Percentiles rank a stretch among this genome's conserved stretches.
Conservation (phyloP, 176 grass and related monocot genomes). For the Musa itinerans region DNA sequence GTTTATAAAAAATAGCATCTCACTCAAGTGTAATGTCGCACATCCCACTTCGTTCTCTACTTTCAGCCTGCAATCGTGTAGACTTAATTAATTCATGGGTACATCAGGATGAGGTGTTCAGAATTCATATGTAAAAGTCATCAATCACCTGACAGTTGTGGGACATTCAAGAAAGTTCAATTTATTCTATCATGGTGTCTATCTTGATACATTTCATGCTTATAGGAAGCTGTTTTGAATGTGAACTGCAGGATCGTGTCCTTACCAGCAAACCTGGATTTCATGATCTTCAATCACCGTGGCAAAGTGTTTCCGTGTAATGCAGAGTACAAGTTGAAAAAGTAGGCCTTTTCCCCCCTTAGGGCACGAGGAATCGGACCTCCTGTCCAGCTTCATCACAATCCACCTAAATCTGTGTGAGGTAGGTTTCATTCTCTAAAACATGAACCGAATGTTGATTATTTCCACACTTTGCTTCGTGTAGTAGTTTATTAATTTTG, state of each 20-base stretch:
- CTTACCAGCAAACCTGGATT: slow-evolving; percentile 74
- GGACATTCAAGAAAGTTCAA: no score
- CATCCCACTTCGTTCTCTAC: no score
- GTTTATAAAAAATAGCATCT: no score
- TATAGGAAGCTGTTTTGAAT: background rate
- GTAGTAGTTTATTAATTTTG: background rate
- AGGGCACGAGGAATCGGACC: background rate
- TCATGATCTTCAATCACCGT: slow-evolving; percentile 96
- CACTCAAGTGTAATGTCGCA: no score
- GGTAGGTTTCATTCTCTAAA: background rate
- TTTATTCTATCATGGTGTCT: background rate
- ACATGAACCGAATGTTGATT: background rate
- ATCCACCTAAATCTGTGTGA: background rate
- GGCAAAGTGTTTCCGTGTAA: slow-evolving; percentile 49
- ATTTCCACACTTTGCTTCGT: background rate
- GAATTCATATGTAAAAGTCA: background rate
- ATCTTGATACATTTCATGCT: background rate
- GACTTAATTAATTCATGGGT: no score
- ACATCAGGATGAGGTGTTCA: no score
- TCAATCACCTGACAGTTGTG: background rate
- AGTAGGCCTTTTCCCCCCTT: slow-evolving; percentile 9
- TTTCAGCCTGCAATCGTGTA: no score
- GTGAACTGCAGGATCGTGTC: slow-evolving; percentile 61
- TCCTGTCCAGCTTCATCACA: background rate
- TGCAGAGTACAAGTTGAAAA: slow-evolving; percentile 61